These are phyloP conservation scores for Talaromyces ruber DNA, from an alignment of 495 filamentous ascomycete species.

Conservation along the genomic window DNA sequence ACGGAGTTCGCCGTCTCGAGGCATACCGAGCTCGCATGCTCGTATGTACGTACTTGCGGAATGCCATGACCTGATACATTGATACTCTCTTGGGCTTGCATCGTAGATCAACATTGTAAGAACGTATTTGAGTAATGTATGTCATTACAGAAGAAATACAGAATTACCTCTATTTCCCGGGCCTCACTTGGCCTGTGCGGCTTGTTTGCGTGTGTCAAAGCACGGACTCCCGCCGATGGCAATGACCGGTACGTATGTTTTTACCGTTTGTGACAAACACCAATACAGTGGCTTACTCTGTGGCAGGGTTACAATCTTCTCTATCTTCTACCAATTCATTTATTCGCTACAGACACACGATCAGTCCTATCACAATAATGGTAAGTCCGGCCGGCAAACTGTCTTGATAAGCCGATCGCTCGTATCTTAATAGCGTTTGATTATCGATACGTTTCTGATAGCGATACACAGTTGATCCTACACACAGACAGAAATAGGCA, in stretches of 20 bases:
- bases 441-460: neutral
- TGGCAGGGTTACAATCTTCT: neutral
- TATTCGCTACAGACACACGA: neutral
- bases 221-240: neutral
- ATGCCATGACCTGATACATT: neutral
- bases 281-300: no score
- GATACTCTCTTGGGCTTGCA: no score
- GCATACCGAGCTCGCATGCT: neutral
- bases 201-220: neutral
- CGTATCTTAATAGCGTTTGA: neutral
- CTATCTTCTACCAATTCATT: neutral
- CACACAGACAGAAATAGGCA: neutral
- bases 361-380: neutral
- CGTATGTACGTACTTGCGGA: neutral
- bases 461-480: neutral
- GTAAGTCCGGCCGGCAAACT: neutral
- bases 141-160: no score
- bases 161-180: neutral
- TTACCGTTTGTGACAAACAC: neutral
- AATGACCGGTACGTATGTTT: neutral
- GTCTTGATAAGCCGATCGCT: neutral
- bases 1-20: neutral
- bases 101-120: neutral
- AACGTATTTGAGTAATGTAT: neutral
- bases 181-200: neutral